A percentile compares a stretch with the other conserved stretches of the same genome.
phyloP scores from a whole-genome alignment of 495 filamentous ascomycete species.

The Alectoria sarmentosa region DNA sequence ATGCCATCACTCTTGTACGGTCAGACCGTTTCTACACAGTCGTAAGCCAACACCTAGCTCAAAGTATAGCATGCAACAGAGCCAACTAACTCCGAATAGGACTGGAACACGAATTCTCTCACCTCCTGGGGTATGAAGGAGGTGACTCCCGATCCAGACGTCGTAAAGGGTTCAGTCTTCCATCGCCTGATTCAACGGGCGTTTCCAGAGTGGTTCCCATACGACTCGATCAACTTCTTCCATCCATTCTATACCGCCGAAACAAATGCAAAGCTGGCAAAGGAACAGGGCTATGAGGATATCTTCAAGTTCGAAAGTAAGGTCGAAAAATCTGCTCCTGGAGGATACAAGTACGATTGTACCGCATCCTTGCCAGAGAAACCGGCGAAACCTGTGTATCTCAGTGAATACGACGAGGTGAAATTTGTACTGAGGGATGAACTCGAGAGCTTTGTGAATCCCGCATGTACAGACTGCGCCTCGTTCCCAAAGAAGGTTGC shows the following conservation, averaged over 20 bases:
- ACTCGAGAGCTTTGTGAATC: constrained; percentile 18
- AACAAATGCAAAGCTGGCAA: constrained; percentile 28
- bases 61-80: neutral
- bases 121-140: constrained; percentile 29
- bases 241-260: constrained; percentile 31
- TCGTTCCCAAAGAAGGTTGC: constrained; percentile 19
- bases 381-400: constrained; percentile 19
- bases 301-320: neutral
- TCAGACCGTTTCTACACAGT: constrained; percentile 27
- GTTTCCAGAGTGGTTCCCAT: constrained; percentile 30
- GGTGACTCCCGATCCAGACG: constrained; percentile 27
- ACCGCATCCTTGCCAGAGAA: constrained; percentile 9
- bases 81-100: neutral
- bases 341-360: neutral
- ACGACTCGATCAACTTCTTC: constrained; percentile 28
- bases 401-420: constrained; percentile 19
- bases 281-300: constrained; percentile 15
- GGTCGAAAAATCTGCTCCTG: neutral
- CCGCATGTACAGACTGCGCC: constrained; percentile 14
- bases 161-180: constrained; percentile 25
- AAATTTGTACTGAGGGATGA: constrained; percentile 14
- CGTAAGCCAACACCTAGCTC: neutral
- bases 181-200: constrained; percentile 29
- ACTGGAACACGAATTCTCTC: constrained; percentile 25
- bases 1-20: constrained; percentile 25